These are phyloP conservation scores for Cryptococcus neoformans DNA, from an alignment of 1,284 basidiomycete genomes.

Conservation along the genomic window DNA sequence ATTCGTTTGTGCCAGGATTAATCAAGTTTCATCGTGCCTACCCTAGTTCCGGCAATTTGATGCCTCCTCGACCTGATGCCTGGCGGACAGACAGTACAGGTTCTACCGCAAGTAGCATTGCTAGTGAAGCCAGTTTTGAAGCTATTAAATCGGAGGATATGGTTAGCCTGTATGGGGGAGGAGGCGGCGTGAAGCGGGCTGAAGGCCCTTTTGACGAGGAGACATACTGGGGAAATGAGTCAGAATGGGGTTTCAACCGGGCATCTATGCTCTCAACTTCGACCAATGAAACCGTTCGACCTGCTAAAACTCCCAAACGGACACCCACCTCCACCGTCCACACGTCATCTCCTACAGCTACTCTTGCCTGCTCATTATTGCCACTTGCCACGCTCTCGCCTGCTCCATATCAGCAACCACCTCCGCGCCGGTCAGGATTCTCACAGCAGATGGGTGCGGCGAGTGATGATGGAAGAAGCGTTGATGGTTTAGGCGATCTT, in stretches of 20 bases:
- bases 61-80: conserved; percentile 4
- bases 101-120: conserved; percentile 7
- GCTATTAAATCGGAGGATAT: conserved; percentile 24
- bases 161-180: conserved; percentile 20
- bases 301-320: neutral
- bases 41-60: neutral
- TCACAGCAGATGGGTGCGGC: neutral
- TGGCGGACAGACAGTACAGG: conserved; percentile 11
- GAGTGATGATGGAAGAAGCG: neutral
- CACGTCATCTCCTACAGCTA: neutral
- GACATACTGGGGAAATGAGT: neutral
- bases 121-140: conserved; percentile 29
- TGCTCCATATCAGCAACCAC: neutral
- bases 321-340: conserved; percentile 5
- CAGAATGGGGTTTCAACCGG: conserved; percentile 3
- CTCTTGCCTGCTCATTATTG: neutral
- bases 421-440: conserved; percentile 2
- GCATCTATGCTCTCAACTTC: conserved; percentile 9
- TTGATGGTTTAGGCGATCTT: neutral
- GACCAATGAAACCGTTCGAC: neutral
- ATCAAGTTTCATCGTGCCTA: conserved; percentile 22
- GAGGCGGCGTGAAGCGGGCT: conserved; percentile 2
- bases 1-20: conserved; percentile 17
- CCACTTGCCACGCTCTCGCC: neutral
- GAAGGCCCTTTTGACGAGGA: conserved; percentile 7